Evolutionary conservation across 352 stramenopile genomes (phyloP).

Genomic region (Phytophthora crassamura): DNA sequence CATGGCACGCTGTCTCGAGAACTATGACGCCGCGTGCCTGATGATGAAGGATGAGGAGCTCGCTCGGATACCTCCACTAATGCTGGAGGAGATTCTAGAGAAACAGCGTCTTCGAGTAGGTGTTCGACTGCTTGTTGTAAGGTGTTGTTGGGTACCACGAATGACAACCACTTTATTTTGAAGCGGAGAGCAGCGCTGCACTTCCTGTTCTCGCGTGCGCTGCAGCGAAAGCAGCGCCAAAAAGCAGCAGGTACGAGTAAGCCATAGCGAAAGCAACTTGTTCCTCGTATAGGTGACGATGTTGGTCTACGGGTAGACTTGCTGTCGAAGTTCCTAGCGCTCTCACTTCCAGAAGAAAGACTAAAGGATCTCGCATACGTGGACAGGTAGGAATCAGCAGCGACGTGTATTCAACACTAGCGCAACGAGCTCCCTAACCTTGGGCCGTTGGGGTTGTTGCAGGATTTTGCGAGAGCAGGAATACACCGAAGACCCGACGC

Average conservation of each 20-base stretch:
- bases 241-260: conserved; percentile 42
- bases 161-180: not conserved
- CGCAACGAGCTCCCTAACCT: not conserved
- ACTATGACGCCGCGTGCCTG: conserved; percentile 54
- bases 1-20: conserved; percentile 53
- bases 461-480: conserved; percentile 55
- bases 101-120: conserved; percentile 52
- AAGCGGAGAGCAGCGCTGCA: conserved; percentile 56
- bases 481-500: conserved; percentile 51
- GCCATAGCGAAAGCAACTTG: too few species aligned
- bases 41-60: conserved; percentile 47
- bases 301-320: conserved; percentile 25
- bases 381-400: conserved; percentile 39
- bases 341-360: conserved; percentile 39
- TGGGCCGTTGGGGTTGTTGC: not conserved
- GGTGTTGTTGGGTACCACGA: too few species aligned
- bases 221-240: conserved; percentile 43
- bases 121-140: not conserved
- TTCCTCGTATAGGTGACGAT: not conserved
- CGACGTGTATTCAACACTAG: not conserved
- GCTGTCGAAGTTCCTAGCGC: conserved; percentile 40
- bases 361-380: conserved; percentile 41
- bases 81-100: conserved; percentile 42
- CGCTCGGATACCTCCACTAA: conserved; percentile 31
- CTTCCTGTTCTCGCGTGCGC: conserved; percentile 50